A percentile compares a stretch with the other conserved stretches of the same genome.
These are phyloP conservation scores for Periconia digitata DNA, from an alignment of 2,329 filamentous ascomycete species.

Conservation along the genomic window DNA sequence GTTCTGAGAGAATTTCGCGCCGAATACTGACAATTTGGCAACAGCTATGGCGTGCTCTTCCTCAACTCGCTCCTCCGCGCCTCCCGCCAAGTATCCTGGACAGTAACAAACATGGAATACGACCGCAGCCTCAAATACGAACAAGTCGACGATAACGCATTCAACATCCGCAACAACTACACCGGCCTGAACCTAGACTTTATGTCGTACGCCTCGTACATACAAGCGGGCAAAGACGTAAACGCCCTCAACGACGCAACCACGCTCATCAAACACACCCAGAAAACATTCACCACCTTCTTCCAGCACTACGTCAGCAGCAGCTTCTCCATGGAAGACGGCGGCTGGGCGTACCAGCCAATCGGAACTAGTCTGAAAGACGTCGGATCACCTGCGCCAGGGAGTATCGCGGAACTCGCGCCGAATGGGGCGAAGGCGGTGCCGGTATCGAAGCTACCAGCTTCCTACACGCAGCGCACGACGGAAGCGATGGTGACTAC, in stretches of 20 bases:
- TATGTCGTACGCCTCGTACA: slow-evolving; percentile 31
- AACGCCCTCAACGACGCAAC: slow-evolving; percentile 17
- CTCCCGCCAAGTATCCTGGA: slow-evolving; percentile 3
- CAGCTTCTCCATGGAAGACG: slow-evolving; percentile 16
- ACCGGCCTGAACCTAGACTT: slow-evolving; percentile 30
- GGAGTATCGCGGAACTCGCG: background rate
- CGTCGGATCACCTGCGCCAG: background rate
- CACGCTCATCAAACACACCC: slow-evolving; percentile 9
- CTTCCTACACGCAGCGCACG: slow-evolving; percentile 5
- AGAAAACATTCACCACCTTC: slow-evolving; percentile 29
- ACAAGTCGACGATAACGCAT: slow-evolving; percentile 17
- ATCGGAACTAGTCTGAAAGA: slow-evolving; percentile 22
- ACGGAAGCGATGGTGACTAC: slow-evolving; percentile 5
- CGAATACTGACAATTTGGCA: background rate
- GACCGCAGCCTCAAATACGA: background rate
- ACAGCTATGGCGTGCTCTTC: slow-evolving; percentile 19
- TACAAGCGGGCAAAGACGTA: slow-evolving; percentile 19
- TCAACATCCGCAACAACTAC: slow-evolving; percentile 24
- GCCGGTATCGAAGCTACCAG: slow-evolving; percentile 1
- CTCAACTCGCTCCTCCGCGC: slow-evolving; percentile 11
- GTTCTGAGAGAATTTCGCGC: background rate
- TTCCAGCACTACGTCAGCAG: slow-evolving; percentile 34
- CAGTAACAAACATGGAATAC: too few relatives aligned
- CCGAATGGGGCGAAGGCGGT: slow-evolving; percentile 4
- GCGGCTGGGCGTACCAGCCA: slow-evolving; percentile 25